phyloP scores from a whole-genome alignment of 202 grass and related monocot species.

The Carex sylvatica region DNA sequence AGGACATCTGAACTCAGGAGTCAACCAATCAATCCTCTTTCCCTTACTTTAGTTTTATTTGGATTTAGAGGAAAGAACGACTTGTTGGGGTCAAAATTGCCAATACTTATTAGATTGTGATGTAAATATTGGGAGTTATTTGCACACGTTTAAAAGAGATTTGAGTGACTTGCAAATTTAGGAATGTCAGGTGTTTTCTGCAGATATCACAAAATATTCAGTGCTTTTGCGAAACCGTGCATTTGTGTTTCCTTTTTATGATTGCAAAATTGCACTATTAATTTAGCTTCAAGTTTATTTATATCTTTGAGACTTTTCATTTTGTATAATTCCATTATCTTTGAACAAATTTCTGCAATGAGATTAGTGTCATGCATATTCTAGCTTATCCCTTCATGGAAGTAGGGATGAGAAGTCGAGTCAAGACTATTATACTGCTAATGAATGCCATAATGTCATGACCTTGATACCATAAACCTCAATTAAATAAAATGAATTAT shows the following conservation, averaged over 20 bases:
- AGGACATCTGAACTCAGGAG: not conserved
- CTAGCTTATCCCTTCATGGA: not conserved
- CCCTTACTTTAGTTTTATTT: not conserved
- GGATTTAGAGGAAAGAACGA: not conserved
- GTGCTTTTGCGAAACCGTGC: not conserved
- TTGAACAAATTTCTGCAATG: not conserved
- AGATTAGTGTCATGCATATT: not conserved
- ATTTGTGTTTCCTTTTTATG: not conserved
- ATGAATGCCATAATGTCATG: not conserved
- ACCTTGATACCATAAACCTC: not conserved
- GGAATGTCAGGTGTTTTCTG: not conserved
- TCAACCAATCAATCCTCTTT: slow-evolving; percentile 2
- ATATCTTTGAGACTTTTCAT: not conserved
- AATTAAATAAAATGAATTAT: slow-evolving; percentile 27
- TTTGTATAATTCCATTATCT: not conserved
- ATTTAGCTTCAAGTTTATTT: not conserved
- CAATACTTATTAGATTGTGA: not conserved
- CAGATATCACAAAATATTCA: not conserved
- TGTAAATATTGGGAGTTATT: not conserved
- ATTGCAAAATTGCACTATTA: not conserved
- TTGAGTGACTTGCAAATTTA: not conserved
- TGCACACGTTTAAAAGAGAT: not conserved
- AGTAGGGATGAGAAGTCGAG: not conserved
- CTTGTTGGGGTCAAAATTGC: not conserved
- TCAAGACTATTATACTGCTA: not conserved